Evolutionary conservation across 2,329 filamentous ascomycete species (phyloP), one percentile per base, ranked within the genome.

Genomic region (Aureobasidium sp.): DNA sequence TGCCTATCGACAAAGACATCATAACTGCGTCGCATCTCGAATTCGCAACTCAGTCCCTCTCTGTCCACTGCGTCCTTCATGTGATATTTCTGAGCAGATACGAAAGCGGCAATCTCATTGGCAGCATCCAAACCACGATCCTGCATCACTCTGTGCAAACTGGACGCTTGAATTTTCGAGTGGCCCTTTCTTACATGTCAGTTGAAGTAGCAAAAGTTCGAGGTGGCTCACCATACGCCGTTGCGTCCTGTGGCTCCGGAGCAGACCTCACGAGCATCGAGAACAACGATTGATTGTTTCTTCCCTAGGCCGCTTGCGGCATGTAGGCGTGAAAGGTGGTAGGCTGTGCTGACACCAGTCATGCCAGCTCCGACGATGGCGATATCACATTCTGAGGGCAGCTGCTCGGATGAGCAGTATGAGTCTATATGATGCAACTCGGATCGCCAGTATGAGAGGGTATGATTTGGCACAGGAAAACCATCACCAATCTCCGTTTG

Each of bases 1-100:
- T 65, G 61, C 1, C 66, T 64, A 15, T 66, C 64, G 29, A 68
- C 68, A 15, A 69, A 71, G 11, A 69, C 69, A 1, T 75, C 72
- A 25, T 72, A 68, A 15, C 67, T 65, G 15, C 77, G 67, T 0
- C 75, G 77, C 2, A 79, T 44, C 14, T 77, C 70, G 17, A 80
- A 77, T 36, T 80, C 78, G 63, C 78, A 80, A 45, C 80, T 76
- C 12, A 79, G 72, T 0, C 66, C 62, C 42, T 78, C 74, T 0
- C 70, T 64, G n/a, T 75, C 70, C 6, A 80, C 68, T 17, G 71
- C 66, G 2, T 72, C 63, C 59, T 76, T 74, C 5, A 80, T 67
- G 5, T 69, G 73, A 5, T 27, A 55, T 22, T 71, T 59, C 55
- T 69, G 67, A 20, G 61, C 68, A 20, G 67, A 65, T 62, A 74